Evolutionary conservation across 176 grass and related monocot species (phyloP), one percentile per base, ranked within the genome.

Genomic region (Hordeum marinum): DNA sequence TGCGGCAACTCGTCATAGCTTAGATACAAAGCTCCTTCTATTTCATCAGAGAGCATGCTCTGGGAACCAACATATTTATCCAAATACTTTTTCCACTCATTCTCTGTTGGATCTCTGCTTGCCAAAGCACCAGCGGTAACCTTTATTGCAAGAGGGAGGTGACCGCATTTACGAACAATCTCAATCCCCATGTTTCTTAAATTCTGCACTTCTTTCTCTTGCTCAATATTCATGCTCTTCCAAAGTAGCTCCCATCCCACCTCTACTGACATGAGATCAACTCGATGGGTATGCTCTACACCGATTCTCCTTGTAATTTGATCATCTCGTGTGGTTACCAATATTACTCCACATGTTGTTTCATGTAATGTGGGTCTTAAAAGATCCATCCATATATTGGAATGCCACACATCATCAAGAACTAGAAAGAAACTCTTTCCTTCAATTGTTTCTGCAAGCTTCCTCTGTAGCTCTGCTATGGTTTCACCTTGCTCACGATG

Each of bases 131-230:
- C 71, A 0, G 68, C 83, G 10, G 55, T 83, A 8, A 78, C 48
- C 5, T 60, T 91, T 9, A 94, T 88, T n/a, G 86, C 86, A 1
- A 94, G 75, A 26, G 92, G 86, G 5, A 94, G 86, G 25, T 42
- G 54, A 13, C 58, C 85, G 14, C 88, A 94, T 46, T 64, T 89
- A 20, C 21, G 21, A 7, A 90, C 48, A 72, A 93, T 85, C 57
- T 85, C 36, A 18, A 21, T 52, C 0, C 74, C 83, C 1, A 7
- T 42, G 6, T 58, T 31, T 17, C 24, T 15, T 3, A 89, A 25
- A 12, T 63, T 24, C 12, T 9, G 11, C 17, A 77, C 71, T 48
- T 89, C 42, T 8, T 70, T 71, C 9, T 84, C 83, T 14, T 81
- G 29, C 0, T 81, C 35, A 1, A 79, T 18, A 23, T 80, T 83